Conservation (phyloP, 495 filamentous ascomycete species). For the Aspergillus mulundensis region DNA sequence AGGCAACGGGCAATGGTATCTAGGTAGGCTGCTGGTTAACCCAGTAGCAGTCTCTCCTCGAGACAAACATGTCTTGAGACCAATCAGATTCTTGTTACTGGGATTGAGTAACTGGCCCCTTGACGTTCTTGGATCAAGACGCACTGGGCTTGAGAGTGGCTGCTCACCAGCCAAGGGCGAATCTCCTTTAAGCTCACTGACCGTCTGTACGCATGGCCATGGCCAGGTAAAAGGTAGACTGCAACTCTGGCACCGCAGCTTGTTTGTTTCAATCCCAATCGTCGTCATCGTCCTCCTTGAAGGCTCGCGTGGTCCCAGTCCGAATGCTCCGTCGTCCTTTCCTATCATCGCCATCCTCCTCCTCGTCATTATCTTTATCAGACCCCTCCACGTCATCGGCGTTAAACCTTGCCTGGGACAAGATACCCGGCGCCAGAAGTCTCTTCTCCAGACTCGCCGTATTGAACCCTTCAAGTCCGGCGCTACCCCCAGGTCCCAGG, state of each 20-base stretch:
- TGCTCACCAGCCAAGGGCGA: background rate
- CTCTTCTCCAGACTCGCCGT: constrained; percentile 61
- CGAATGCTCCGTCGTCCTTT: constrained; percentile 51
- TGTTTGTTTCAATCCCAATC: constrained; percentile 60
- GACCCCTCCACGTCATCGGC: constrained; percentile 36
- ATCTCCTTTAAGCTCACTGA: too few species aligned
- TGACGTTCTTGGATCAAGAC: background rate
- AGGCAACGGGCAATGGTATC: too few species aligned
- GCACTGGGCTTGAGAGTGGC: too few species aligned
- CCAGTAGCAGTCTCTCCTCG: background rate
- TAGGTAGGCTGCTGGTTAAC: background rate
- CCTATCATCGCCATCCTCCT: constrained; percentile 31
- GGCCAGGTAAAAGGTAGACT: too few species aligned
- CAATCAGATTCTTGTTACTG: background rate
- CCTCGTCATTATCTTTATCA: constrained; percentile 30
- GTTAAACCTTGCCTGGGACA: constrained; percentile 52
- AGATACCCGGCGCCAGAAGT: constrained; percentile 54
- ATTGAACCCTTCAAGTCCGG: constrained; percentile 57
- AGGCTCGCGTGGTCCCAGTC: constrained; percentile 23
- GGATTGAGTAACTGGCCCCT: background rate
- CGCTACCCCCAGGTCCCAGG: constrained; percentile 51
- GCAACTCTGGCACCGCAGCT: too few species aligned
- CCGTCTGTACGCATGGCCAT: too few species aligned
- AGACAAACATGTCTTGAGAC: background rate
- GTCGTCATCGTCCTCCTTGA: constrained; percentile 45